Conservation (phyloP, 2,329 filamentous ascomycete genomes). For the Ophiostoma australiae region DNA sequence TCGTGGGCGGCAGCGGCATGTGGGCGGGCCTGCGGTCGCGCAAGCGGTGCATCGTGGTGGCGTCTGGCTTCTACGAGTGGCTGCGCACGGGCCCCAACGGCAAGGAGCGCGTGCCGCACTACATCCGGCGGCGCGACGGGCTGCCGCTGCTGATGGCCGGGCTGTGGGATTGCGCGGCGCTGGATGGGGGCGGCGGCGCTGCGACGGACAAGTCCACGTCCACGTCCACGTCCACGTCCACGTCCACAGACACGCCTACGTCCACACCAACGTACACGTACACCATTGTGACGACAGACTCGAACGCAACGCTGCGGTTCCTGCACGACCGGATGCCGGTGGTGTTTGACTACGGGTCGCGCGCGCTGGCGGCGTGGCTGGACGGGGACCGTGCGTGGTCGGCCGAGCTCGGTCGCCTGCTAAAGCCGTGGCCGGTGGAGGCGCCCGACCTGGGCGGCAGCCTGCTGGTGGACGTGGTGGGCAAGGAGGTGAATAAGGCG, state of each 20-base stretch:
- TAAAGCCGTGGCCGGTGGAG: constrained; percentile 53
- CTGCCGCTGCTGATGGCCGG: constrained; percentile 85
- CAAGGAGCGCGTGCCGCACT: constrained; percentile 77
- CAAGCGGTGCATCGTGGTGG: constrained; percentile 82
- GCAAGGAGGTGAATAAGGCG: constrained; percentile 86
- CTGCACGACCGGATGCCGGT: constrained; percentile 96
- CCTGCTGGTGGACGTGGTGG: constrained; percentile 65
- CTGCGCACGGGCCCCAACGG: constrained; percentile 62
- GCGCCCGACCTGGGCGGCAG: constrained; percentile 51
- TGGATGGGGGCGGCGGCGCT: no score
- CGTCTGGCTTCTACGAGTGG: constrained; percentile 97
- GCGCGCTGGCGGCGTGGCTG: constrained; percentile 68
- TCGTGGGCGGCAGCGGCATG: constrained; percentile 71
- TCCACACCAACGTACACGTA: constrained; percentile 69
- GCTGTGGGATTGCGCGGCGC: constrained; percentile 67
- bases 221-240: no score
- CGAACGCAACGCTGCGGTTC: constrained; percentile 76
- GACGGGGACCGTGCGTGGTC: constrained; percentile 74
- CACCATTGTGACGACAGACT: constrained; percentile 86
- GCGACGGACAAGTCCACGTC: no score
- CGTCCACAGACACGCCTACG: neutral
- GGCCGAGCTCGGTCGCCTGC: constrained; percentile 66
- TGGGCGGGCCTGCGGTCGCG: constrained; percentile 87
- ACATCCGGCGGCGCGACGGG: constrained; percentile 73
- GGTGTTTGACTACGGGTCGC: constrained; percentile 71